Base-by-base conservation (phyloP, 208 protist genomes). In the Trypanosoma congolense region DNA sequence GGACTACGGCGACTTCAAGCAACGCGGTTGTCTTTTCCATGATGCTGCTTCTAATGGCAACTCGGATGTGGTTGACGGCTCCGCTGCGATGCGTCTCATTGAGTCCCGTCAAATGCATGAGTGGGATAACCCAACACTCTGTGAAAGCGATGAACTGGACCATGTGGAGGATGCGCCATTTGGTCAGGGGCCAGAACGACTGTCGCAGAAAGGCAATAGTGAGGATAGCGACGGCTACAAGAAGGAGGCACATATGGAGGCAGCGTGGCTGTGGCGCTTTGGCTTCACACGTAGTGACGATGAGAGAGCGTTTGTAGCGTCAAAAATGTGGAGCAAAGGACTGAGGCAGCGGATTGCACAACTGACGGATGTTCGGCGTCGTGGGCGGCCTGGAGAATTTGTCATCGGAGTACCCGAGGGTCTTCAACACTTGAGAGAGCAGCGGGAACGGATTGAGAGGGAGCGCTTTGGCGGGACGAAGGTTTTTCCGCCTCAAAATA, bases 381-480 rank as follows among this genome's bases (percentile, higher is more conserved):
- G 79, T 22, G 88, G 84, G 3, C 61, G 70, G 8, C 73, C 80
- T 1, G 88, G 82, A 18, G 82, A 90, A 70, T 95, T 92, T 77
- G 84, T 95, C 22, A 64, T 95, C 41, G 88, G 88, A 0, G 88
- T 95, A n/a, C 88, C 88, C 1, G 84, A 95, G 61, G 83, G 84
- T 0, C 75, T 95, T 36, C 70, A 70, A 47, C 67, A 83, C 53
- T 68, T 95, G 42, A 76, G 83, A 2, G 77, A 88, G 56, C 78
- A 92, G 61, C 78, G 88, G 2, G 79, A 80, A 51, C 60, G 58
- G 22, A 65, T 95, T 4, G 82, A 95, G 70, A 65, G 84, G 6
- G 80, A 92, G 56, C 75, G 76, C 1, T 95, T 91, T 70, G 44
- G 61, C 21, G 77, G 73, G 33, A 53, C 70, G 1, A 50, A 56